Evolutionary conservation across 192 early-diverging fungal genomes (phyloP).

Genomic region (Phycomyces nitens): DNA sequence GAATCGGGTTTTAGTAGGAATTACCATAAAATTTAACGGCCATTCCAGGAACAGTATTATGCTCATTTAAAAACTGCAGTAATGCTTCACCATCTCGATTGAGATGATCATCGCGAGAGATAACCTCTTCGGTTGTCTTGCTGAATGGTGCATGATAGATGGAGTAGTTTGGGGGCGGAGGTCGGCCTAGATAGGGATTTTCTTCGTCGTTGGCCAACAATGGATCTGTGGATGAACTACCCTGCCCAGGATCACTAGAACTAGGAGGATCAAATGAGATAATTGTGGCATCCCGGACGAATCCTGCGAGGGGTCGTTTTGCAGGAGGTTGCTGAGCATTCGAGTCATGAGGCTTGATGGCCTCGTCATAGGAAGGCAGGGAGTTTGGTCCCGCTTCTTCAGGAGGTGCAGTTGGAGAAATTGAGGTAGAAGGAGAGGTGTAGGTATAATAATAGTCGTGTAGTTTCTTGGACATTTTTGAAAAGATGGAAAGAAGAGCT

Average conservation of each 20-base stretch:
- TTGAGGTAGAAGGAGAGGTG: neutral
- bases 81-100: slow-evolving; percentile 36
- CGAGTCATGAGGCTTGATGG: neutral
- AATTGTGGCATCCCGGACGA: slow-evolving; percentile 4
- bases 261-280: slow-evolving; percentile 3
- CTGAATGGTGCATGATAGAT: slow-evolving; percentile 28
- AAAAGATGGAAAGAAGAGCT: neutral
- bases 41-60: slow-evolving; percentile 30
- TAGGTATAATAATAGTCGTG: slow-evolving; percentile 1
- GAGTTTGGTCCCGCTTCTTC: neutral
- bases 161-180: slow-evolving; percentile 28
- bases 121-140: slow-evolving; percentile 13
- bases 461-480: slow-evolving; percentile 5
- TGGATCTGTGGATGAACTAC: neutral
- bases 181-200: slow-evolving; percentile 13
- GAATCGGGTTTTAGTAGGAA: neutral
- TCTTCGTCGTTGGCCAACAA: neutral
- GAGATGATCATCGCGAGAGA: slow-evolving; percentile 33
- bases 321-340: slow-evolving; percentile 1
- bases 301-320: slow-evolving; percentile 6
- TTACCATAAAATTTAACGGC: slow-evolving; percentile 30
- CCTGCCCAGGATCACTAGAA: neutral
- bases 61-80: slow-evolving; percentile 27
- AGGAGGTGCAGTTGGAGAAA: neutral
- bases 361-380: slow-evolving; percentile 16